These are phyloP conservation scores for Claviceps pazoutovae DNA, from an alignment of 2,329 filamentous ascomycete species.

Conservation along the genomic window DNA sequence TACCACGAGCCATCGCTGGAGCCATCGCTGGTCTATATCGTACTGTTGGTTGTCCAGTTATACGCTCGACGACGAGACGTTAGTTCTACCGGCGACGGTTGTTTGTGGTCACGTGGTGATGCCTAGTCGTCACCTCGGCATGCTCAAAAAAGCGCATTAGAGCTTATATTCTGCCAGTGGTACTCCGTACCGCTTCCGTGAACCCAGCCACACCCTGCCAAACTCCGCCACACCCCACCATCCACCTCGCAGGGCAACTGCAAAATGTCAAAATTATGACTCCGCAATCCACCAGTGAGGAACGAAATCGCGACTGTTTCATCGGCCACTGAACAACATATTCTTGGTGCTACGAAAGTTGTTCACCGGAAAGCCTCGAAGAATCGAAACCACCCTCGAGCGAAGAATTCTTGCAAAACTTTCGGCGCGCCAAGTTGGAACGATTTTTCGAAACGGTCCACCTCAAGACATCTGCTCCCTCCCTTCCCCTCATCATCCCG, in stretches of 20 bases:
- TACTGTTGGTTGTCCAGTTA: background rate
- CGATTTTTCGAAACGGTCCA: conserved; percentile 15
- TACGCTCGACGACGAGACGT: background rate
- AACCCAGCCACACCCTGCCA: conserved; percentile 23
- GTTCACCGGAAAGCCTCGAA: background rate
- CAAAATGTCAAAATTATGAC: conserved; percentile 28
- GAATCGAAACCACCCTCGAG: background rate
- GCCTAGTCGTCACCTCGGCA: conserved; percentile 2
- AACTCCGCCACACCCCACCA: conserved; percentile 23
- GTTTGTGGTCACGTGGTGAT: conserved; percentile 27
- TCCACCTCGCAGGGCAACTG: conserved; percentile 12
- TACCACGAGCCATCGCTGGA: conserved; percentile 31
- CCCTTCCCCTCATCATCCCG: background rate
- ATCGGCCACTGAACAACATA: background rate
- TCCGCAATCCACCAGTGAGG: background rate
- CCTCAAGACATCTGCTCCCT: conserved; percentile 8
- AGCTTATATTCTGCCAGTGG: conserved; percentile 15
- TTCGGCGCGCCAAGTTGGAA: background rate
- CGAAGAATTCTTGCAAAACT: background rate
- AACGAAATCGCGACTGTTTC: background rate
- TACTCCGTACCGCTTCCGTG: conserved; percentile 13
- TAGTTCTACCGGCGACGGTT: conserved; percentile 9
- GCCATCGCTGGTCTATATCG: conserved; percentile 19
- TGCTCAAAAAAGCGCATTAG: conserved; percentile 4
- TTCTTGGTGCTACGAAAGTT: background rate